Evolutionary conservation across 106 monocot species (phyloP), one percentile per base, ranked within the genome.

Genomic region (Dendrobium chrysotoxum): DNA sequence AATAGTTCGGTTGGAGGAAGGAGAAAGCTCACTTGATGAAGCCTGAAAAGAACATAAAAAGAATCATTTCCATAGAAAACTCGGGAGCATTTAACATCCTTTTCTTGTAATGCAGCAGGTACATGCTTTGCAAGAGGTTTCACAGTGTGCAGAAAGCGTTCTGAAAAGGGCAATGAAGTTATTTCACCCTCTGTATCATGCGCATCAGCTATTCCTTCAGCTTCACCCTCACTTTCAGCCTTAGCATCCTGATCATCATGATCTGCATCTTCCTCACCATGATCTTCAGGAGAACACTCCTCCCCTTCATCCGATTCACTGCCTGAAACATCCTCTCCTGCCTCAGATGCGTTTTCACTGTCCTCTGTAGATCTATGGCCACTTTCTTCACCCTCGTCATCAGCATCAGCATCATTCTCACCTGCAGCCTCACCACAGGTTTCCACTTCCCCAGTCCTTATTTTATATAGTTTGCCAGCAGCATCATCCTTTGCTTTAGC

Each of bases 31-130:
- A 93, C 96, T 90, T 94, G 94, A 79, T 97, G 90, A 41, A 97
- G 90, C 83, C 94, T 90, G 77, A 94, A 97, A n/a, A 97, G 90
- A 23, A 92, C 88, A 89, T 92, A 97, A 66, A 97, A 92, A 10
- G 92, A 89, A 79, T 92, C 96, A 85, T 94, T 92, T 64, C 94
- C 96, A 86, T 97, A 97, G 75, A 97, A 97, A 13, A 94, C 79
- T 3, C 74, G 79, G 30, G 88, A 89, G 17, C 72, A 77, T 77
- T 89, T 89, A n/a, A 84, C 87, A 23, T 85, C 85, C 71, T 82
- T 84, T 45, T 85, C 89, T 81, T 81, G 83, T 42, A 84, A 79
- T 47, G 80, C 57, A 20, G 80, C 82, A 65, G 90, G 92, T 4
- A 92, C 87, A 85, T 92, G 82, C 80, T 91, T 94, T 67, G 96